Conservation (phyloP, 495 filamentous ascomycete genomes). For the Penicillium arizonense region DNA sequence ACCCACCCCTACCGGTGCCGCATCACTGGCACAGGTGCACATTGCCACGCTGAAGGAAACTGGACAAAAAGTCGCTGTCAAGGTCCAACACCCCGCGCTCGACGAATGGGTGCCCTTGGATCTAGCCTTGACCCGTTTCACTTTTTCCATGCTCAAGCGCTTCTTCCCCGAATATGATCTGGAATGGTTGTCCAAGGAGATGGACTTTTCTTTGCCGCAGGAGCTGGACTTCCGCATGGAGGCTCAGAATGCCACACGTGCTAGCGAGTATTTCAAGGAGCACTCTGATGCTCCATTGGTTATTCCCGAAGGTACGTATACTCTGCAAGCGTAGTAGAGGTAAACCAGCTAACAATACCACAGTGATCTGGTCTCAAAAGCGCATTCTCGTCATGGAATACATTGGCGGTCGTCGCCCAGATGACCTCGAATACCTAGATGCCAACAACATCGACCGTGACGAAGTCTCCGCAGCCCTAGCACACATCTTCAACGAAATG, state of each 20-base stretch:
- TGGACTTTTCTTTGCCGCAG: slow-evolving; percentile 84
- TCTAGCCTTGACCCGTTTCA: slow-evolving; percentile 80
- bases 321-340: neutral
- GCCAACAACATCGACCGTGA: slow-evolving; percentile 85
- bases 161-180: slow-evolving; percentile 98
- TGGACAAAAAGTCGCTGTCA: slow-evolving; percentile 92
- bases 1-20: slow-evolving; percentile 78
- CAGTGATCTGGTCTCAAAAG: slow-evolving; percentile 83
- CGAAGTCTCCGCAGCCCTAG: slow-evolving; percentile 90
- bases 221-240: slow-evolving; percentile 91
- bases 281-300: slow-evolving; percentile 73
- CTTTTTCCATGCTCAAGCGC: slow-evolving; percentile 82
- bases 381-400: slow-evolving; percentile 96
- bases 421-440: slow-evolving; percentile 87
- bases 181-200: slow-evolving; percentile 91
- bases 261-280: slow-evolving; percentile 72
- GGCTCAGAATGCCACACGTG: slow-evolving; percentile 77
- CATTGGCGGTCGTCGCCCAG: slow-evolving; percentile 79
- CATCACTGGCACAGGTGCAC: slow-evolving; percentile 94
- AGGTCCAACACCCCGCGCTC: slow-evolving; percentile 90
- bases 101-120: slow-evolving; percentile 92
- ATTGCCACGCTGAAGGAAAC: slow-evolving; percentile 80
- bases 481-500: slow-evolving; percentile 98
- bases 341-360: slow-evolving; percentile 12
- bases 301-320: slow-evolving; percentile 65